Evolutionary conservation across 768 basidiomycete genomes (phyloP).

Genomic region (Clitopilus passeckerianus): DNA sequence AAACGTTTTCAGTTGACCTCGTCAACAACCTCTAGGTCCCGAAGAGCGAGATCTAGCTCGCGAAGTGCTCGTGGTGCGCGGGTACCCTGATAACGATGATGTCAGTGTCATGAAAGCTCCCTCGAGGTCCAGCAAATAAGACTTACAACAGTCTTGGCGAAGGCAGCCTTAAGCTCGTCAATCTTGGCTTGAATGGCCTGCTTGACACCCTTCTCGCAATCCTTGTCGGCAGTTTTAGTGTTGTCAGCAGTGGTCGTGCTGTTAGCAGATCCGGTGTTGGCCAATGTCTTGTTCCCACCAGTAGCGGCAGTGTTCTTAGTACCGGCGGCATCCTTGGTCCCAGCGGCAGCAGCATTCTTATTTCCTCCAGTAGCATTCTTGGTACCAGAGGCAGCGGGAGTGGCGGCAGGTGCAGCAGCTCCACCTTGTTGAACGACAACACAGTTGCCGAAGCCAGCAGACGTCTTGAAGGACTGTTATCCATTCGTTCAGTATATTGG

Average conservation of each 20-base stretch:
- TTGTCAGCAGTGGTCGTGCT: background rate
- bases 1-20: conserved; percentile 18
- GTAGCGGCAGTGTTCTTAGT: conserved; percentile 1
- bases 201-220: background rate
- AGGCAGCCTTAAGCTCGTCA: conserved; percentile 11
- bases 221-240: background rate
- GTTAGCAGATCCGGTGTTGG: background rate
- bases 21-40: conserved; percentile 14
- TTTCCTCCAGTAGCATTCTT: conserved; percentile 3
- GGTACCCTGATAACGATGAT: conserved; percentile 22
- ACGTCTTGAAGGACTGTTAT: conserved; percentile 36
- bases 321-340: background rate
- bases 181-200: background rate
- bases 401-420: conserved; percentile 9
- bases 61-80: conserved; percentile 32
- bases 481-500: background rate
- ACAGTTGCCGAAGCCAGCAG: conserved; percentile 52
- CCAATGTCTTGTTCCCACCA: background rate
- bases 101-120: background rate
- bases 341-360: conserved; percentile 3
- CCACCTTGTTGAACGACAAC: conserved; percentile 37
- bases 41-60: conserved; percentile 20
- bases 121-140: background rate
- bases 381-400: background rate
- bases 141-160: conserved; percentile 15